Percentiles rank a stretch among this genome's conserved stretches.
These are phyloP conservation scores for Punica granatum DNA, from an alignment of 345 rosid species.

Conservation along the genomic window DNA sequence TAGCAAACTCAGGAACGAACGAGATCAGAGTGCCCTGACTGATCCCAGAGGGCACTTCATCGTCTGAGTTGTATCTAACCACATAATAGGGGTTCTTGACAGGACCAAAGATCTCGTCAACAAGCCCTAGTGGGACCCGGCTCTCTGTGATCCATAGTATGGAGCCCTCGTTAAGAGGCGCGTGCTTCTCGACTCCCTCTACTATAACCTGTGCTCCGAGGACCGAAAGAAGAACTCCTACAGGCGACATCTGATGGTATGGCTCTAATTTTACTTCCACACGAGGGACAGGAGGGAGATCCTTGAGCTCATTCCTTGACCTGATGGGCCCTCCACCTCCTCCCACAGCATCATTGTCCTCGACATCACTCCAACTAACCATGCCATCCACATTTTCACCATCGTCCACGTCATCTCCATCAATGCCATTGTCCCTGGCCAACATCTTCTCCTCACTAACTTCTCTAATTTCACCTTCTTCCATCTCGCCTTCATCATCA, in stretches of 20 bases:
- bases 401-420: neutral
- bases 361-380: slow-evolving; percentile 46
- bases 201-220: slow-evolving; percentile 71
- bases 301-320: slow-evolving; percentile 78
- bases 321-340: slow-evolving; percentile 47
- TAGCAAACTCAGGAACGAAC: slow-evolving; percentile 69
- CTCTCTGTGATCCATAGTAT: slow-evolving; percentile 72
- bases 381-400: slow-evolving; percentile 27
- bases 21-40: slow-evolving; percentile 58
- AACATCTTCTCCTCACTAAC: neutral
- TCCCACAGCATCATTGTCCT: slow-evolving; percentile 37
- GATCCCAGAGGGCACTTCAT: slow-evolving; percentile 63
- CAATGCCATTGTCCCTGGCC: neutral
- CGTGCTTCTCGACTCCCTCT: slow-evolving; percentile 73
- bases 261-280: slow-evolving; percentile 53
- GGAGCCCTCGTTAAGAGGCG: slow-evolving; percentile 80
- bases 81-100: slow-evolving; percentile 77
- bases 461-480: slow-evolving; percentile 22
- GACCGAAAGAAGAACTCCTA: slow-evolving; percentile 82
- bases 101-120: slow-evolving; percentile 97
- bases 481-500: slow-evolving; percentile 12
- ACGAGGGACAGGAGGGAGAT: slow-evolving; percentile 75
- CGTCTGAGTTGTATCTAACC: slow-evolving; percentile 86
- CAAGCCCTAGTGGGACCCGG: slow-evolving; percentile 58
- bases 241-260: slow-evolving; percentile 63